Evolutionary conservation across 331 rosid species (phyloP).

Genomic region (Malus hybrid): DNA sequence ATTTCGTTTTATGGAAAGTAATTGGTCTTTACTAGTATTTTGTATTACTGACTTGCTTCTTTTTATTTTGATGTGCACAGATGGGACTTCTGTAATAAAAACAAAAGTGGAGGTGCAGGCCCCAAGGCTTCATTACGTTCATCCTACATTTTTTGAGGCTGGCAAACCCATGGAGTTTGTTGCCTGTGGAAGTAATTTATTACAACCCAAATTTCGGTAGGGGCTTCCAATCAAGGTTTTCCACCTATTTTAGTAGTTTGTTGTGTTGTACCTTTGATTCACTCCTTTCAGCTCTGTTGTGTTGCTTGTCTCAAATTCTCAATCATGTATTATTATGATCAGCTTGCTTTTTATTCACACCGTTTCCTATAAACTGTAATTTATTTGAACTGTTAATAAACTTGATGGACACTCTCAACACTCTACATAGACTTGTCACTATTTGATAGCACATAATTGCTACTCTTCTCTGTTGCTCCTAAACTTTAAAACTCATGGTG

Average conservation of each 20-base stretch:
- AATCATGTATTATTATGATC: no score
- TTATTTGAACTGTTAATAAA: background rate
- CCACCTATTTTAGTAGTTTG: background rate
- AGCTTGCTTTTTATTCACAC: background rate
- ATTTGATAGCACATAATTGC: background rate
- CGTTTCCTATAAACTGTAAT: background rate
- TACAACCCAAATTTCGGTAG: slow-evolving; percentile 80
- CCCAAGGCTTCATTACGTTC: slow-evolving; percentile 87
- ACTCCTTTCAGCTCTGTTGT: background rate
- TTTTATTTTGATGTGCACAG: slow-evolving; percentile 43
- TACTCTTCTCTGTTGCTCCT: background rate
- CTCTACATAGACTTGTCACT: background rate
- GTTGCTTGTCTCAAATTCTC: background rate
- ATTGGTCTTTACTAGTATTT: background rate
- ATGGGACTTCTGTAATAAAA: slow-evolving; percentile 45
- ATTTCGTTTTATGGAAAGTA: background rate
- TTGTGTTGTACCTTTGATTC: background rate
- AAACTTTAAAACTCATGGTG: background rate
- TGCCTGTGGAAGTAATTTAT: slow-evolving; percentile 87
- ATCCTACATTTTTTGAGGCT: slow-evolving; percentile 89
- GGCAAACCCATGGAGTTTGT: slow-evolving; percentile 94
- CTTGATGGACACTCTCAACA: background rate
- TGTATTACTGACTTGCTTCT: background rate
- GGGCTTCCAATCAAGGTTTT: background rate
- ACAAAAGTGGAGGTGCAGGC: slow-evolving; percentile 46